Base-by-base conservation (phyloP, 805 yeast species). In the Hanseniaspora mollemarum region DNA sequence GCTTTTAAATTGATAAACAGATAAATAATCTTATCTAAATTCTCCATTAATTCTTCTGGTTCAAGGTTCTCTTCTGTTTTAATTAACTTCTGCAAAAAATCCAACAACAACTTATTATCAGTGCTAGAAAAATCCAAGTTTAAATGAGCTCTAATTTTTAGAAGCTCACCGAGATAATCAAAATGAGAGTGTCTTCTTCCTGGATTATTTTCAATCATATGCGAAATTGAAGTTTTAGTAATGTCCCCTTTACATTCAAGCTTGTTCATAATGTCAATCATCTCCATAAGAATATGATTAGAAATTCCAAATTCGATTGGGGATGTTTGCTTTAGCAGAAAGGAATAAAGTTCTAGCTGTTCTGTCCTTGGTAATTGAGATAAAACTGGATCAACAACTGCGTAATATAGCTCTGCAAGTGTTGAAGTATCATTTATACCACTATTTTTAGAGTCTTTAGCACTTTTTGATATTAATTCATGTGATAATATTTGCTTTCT, bases 41-140 rank as follows among this genome's bases (percentile, higher is more conserved):
- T 61, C 2, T 36, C 40, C 1, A 39, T 46, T 10, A 54, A 46
- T 41, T 62, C 62, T 0, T 64, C 69, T 22, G 67, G 72, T 9
- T 62, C 61, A 1, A 58, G 45, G 39, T 69, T 72, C 21, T 57
- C 59, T 2, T 57, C 76, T 12, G 73, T 73, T 26, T 58, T 40
- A 1, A 73, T 56, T 5, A 71, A 56, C 49, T 71, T 73, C 15
- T 62, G 55, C 18, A 72, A 49, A 3, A 72, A 62, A 3, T 59
- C 54, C 1, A 53, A 39, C 13, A 67, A 49, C 3, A 67, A 59
- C 0, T 56, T 61, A 40, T 67, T 60, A 7, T 35, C 36, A 4
- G 13, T n/a, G 6, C 9, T 13, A n/a, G 15, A 4, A 22, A 48
- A 15, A 48, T 48, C 38, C 1, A 39, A 9, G 3, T 32, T 19